Conservation (phyloP, 164 flowering plant species). For the Sedum album region DNA sequence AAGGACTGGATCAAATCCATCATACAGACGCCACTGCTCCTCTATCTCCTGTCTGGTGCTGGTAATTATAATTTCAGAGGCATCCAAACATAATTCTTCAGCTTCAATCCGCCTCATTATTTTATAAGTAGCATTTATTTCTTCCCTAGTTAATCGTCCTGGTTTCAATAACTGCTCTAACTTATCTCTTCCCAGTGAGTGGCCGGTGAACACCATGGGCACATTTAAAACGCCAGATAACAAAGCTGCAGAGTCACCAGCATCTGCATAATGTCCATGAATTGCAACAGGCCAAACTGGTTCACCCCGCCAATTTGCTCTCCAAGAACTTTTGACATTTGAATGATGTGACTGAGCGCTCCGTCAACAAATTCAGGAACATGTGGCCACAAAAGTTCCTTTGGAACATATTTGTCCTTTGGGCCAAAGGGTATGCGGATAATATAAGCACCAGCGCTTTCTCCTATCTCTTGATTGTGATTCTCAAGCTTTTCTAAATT, state of each 20-base stretch:
- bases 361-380: conserved; percentile 76
- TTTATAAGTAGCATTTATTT: conserved; percentile 57
- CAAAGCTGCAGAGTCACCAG: conserved; percentile 73
- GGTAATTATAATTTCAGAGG: conserved; percentile 61
- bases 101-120: conserved; percentile 78
- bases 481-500: conserved; percentile 26
- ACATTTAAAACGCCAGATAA: conserved; percentile 62
- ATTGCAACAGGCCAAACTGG: conserved; percentile 75
- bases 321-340: conserved; percentile 64
- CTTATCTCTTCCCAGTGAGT: conserved; percentile 72
- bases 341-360: conserved; percentile 56
- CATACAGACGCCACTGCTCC: conserved; percentile 67
- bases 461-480: conserved; percentile 40
- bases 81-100: conserved; percentile 63
- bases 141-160: conserved; percentile 64
- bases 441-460: conserved; percentile 71
- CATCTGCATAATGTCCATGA: conserved; percentile 86
- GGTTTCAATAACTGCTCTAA: conserved; percentile 63
- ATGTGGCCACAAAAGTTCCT: conserved; percentile 73
- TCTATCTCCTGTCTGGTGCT: conserved; percentile 78
- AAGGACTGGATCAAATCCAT: conserved; percentile 63
- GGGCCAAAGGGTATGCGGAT: conserved; percentile 77
- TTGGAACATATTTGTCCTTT: conserved; percentile 51
- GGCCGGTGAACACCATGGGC: conserved; percentile 70
- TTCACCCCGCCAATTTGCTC: conserved; percentile 60